A percentile compares a stretch with the other conserved stretches of the same genome.
These are phyloP conservation scores for Trichophaea hybrida DNA, from an alignment of 2,329 filamentous ascomycete genomes.

Conservation along the genomic window DNA sequence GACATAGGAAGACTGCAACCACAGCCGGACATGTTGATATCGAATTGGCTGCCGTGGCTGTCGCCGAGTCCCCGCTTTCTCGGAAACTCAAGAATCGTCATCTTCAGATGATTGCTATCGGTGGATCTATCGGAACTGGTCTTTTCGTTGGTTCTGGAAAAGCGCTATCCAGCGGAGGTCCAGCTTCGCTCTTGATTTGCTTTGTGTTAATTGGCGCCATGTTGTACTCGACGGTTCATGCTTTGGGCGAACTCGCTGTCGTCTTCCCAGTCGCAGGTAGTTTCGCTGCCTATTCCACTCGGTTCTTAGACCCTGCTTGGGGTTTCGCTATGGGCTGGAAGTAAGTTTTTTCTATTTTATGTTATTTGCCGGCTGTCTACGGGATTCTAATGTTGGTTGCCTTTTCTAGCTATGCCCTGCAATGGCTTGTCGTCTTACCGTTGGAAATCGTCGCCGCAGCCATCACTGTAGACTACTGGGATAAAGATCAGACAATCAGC, in stretches of 20 bases:
- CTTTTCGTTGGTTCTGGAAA: constrained; percentile 73
- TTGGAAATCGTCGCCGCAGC: constrained; percentile 78
- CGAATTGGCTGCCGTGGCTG: constrained; percentile 23
- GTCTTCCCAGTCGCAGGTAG: constrained; percentile 82
- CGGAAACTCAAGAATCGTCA: constrained; percentile 70
- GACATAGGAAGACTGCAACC: constrained; percentile 5
- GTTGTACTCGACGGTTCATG: constrained; percentile 85
- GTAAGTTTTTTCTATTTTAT: constrained; percentile 35
- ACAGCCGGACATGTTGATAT: constrained; percentile 14
- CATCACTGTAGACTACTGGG: constrained; percentile 74
- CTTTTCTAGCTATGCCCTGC: constrained; percentile 57
- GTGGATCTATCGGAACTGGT: constrained; percentile 75
- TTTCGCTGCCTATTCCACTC: constrained; percentile 80
- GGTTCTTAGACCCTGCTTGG: constrained; percentile 87
- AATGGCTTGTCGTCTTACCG: constrained; percentile 74
- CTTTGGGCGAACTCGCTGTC: constrained; percentile 80
- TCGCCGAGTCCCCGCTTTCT: constrained; percentile 49
- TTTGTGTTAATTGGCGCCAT: constrained; percentile 68
- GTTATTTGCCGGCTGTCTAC: background rate
- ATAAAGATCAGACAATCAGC: constrained; percentile 38
- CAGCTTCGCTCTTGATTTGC: constrained; percentile 63
- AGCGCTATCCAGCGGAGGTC: constrained; percentile 57
- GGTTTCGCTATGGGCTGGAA: constrained; percentile 95
- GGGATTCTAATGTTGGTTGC: constrained; percentile 4
- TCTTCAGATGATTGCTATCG: constrained; percentile 95